These are phyloP conservation scores for Chrysanthemum lavandulifolium DNA, from an alignment of 129 eudicot species.

Conservation along the genomic window DNA sequence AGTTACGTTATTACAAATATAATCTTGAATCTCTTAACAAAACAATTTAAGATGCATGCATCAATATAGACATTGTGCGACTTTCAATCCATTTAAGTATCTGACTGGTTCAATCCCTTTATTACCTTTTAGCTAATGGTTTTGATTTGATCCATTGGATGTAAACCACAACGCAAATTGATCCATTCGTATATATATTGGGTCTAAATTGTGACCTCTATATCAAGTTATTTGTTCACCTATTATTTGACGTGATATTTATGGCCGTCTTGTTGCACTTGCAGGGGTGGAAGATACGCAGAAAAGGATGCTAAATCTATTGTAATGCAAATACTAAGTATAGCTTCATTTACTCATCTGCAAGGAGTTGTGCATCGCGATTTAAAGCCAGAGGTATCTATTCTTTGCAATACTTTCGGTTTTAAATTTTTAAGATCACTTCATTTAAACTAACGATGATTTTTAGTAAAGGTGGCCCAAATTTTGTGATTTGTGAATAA, in stretches of 20 bases:
- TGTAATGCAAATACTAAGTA: constrained; percentile 64
- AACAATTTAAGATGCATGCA: too few relatives aligned
- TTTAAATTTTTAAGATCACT: not conserved
- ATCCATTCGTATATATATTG: not conserved
- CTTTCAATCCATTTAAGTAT: too few relatives aligned
- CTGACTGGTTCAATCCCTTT: too few relatives aligned
- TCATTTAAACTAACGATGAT: not conserved
- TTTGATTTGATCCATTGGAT: not conserved
- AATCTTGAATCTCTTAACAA: too few relatives aligned
- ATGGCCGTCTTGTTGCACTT: constrained; percentile 32
- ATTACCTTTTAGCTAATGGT: not conserved
- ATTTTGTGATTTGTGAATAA: too few relatives aligned
- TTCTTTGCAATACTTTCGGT: constrained; percentile 1
- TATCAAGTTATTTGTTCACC: not conserved
- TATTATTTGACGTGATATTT: not conserved
- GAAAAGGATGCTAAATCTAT: constrained; percentile 89
- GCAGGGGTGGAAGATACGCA: constrained; percentile 88
- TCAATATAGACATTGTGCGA: too few relatives aligned
- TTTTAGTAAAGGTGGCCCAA: too few relatives aligned
- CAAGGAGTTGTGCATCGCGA: constrained; percentile 99
- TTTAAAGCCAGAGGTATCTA: constrained; percentile 90
- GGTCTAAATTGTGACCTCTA: not conserved
- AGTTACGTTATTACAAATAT: too few relatives aligned
- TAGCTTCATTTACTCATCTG: constrained; percentile 86
- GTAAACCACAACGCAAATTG: not conserved